Base-by-base conservation (phyloP, 75 land plant genomes). In the Sequoia sempervirens region DNA sequence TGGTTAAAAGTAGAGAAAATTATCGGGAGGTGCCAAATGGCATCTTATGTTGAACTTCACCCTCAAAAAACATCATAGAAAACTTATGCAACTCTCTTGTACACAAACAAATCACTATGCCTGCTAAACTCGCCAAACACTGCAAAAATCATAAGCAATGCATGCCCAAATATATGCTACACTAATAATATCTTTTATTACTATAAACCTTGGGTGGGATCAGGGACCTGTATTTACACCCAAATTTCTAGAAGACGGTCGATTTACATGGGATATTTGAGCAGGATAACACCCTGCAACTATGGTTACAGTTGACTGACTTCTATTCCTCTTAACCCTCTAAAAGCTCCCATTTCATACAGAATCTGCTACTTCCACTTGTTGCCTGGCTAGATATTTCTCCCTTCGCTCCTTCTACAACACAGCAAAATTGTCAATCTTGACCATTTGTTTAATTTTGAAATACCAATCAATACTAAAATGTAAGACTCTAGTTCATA, bases 371-470 rank as follows among this genome's bases (percentile, higher is more conserved):
- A 89, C 89, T 66, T 90, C 95, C 32, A 87, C 89, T 85, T 93
- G 93, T 46, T 93, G 95, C 50, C 86, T 83, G 38, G 95, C 95
- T 2, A 93, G 89, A 61, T 91, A 93, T 88, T 92, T 91, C 82
- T 93, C 95, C 81, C 95, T 90, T 66, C 95, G 61, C 30, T 93
- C 95, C 82, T 90, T 93, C 95, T 93, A 81, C 40, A 87, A 82
- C 87, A 53, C 17, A 64, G 30, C 9, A 75, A 45, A 45, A 45
- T 26, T 78, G n/a, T 43, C 0, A 78, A 12, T 78, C 30, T 45
- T 78, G 23, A 78, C 28, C 26, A 78, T 43, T 45, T 45, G 50
- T 78, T 38, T n/a, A 78, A 30, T 78, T 78, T 70, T 70, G 15
- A 70, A 30, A 64, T 73, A 75, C 32, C 75, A 47, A 73, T 12